Conservation (phyloP, 257 asterid genomes). For the Handroanthus guayacan region DNA sequence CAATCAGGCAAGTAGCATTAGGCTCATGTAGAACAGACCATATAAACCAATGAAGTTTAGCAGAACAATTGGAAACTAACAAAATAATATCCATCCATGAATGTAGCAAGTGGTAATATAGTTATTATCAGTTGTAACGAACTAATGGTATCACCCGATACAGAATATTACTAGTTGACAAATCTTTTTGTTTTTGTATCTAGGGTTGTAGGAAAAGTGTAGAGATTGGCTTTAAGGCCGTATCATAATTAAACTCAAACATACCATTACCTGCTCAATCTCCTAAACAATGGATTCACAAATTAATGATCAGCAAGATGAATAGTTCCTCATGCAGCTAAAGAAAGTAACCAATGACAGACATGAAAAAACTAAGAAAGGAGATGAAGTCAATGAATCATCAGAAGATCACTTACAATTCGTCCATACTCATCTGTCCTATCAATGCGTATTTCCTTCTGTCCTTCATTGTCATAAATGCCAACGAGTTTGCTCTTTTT, state of each 20-base stretch:
- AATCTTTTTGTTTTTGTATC: background rate
- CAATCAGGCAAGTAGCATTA: background rate
- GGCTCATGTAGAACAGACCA: background rate
- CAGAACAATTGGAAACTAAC: background rate
- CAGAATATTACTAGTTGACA: background rate
- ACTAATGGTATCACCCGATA: background rate
- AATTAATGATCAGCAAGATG: constrained; percentile 6
- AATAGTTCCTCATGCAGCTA: background rate
- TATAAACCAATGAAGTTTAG: background rate
- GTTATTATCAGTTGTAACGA: constrained; percentile 5
- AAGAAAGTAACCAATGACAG: constrained; percentile 7
- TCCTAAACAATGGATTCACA: background rate
- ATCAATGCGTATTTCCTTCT: constrained; percentile 86
- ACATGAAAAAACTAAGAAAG: background rate
- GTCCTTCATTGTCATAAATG: constrained; percentile 61
- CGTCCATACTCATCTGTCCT: constrained; percentile 97
- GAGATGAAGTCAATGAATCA: background rate
- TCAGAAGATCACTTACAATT: constrained; percentile 61
- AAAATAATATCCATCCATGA: background rate
- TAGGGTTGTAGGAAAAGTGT: background rate
- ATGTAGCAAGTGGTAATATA: background rate
- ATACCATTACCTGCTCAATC: background rate
- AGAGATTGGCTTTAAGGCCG: background rate
- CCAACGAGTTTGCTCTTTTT: constrained; percentile 94
- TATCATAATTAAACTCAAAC: background rate